Evolutionary conservation across 1,139 yeast genomes (phyloP), one percentile per base, ranked within the genome.

Genomic region (Diutina ranongensis): DNA sequence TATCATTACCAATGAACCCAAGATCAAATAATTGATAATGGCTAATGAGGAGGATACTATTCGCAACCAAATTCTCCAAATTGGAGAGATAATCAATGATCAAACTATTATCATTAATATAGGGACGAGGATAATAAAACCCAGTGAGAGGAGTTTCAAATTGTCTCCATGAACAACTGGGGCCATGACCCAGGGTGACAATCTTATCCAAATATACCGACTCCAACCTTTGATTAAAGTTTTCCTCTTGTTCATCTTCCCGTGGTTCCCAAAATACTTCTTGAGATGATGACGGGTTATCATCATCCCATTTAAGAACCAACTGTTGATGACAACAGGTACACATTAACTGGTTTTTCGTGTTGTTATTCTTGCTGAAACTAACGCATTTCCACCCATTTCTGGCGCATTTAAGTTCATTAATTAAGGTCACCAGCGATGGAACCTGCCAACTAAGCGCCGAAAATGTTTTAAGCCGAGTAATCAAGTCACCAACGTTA

Each of bases 111-210:
- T 38, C 42, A 25, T 25, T 22, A 15, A 38, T 25, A 27, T 38
- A 38, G 15, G 42, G 42, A n/a, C 42, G 42, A 15, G 42, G 42
- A 32, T 38, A 38, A 13, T 38, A 38, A 22, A 38, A 38, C 3
- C 42, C 42, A n/a, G 18, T 18, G 5, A 38, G 18, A 1, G 42
- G 42, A 4, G 42, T 38, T 16, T 38, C 42, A 10, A 38, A 38
- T 15, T 38, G 42, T 15, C 42, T 31, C 42, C 42, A 38, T 27
- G 32, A 25, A 16, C 42, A 38, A 25, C n/a, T 38, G 16, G 25
- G 16, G 13, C 16, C 20, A 25, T 38, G 42, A 10, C 32, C 42
- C 12, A 15, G 9, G 13, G 20, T 22, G 31, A 15, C 21, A 16
- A 38, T 38, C 15, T 38, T 22, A 3, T 22, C 33, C 19, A 21